Evolutionary conservation across 129 eudicot species (phyloP), one percentile per base, ranked within the genome.

Genomic region (Escallonia herrerae): DNA sequence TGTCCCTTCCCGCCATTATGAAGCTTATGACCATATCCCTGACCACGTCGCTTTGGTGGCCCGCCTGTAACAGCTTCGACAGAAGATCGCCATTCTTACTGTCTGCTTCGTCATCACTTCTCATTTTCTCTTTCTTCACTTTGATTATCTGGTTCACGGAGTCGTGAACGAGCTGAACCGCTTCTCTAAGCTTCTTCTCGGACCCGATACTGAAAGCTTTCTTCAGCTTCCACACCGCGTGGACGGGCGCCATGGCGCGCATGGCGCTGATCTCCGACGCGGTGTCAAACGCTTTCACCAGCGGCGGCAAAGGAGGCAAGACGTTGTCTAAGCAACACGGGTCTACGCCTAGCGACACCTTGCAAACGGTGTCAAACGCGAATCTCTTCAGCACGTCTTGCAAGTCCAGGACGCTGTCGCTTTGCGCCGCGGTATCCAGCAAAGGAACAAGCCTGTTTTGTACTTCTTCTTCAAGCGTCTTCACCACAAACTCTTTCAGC

Each of bases 361-460:
- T 85, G 52, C 91, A 91, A 14, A 91, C 77, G 7, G 86, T 77
- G 58, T 91, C 96, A 63, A 88, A 91, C 3, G 95, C 86, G 13
- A 88, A 68, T 60, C 96, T 77, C 57, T 75, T 83, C 50, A 91
- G 53, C n/a, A 87, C 74, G 7, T 91, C 95, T 63, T 91, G 97
- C 70, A 91, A 72, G 78, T 90, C 97, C 61, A 90, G 50, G 3
- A 79, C 74, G 2, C 4, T 74, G 41, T 60, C 61, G 22, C 82
- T 74, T 12, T 49, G 42, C 0, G 62, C 74, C 44, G 83, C 64
- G 3, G 50, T 55, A 6, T 88, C 87, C 0, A 93, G 82, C 59
- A 88, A 47, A 0, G 96, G 96, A 1, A 88, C 2, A 3, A 93
- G 79, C 57, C 89, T 72, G 4, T 40, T 76, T 4, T 70, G 68